Evolutionary conservation across 345 rosid species (phyloP).

Genomic region (Lagerstroemia speciosa): DNA sequence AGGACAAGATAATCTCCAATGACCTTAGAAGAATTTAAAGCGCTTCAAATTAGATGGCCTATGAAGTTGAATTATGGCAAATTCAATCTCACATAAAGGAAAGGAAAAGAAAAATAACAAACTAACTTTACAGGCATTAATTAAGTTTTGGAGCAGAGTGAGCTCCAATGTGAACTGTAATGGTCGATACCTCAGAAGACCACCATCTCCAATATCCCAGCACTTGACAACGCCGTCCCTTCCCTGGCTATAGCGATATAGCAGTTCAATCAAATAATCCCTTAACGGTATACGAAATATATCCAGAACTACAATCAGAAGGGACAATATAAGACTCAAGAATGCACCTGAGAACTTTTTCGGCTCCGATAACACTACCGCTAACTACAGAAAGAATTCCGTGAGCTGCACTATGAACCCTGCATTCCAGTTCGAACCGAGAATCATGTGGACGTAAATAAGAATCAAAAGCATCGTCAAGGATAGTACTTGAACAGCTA

Average conservation of each 20-base stretch:
- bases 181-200: conserved; percentile 52
- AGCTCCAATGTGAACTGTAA: not conserved
- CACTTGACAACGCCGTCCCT: conserved; percentile 91
- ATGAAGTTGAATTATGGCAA: not conserved
- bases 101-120: not conserved
- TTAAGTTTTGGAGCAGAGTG: not conserved
- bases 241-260: conserved; percentile 57
- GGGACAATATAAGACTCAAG: not conserved
- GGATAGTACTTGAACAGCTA: not conserved
- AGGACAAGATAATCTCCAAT: not conserved
- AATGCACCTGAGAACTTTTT: conserved; percentile 69
- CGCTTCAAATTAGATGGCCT: not conserved
- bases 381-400: conserved; percentile 66
- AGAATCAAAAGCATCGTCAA: not conserved
- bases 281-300: not conserved
- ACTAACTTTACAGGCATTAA: not conserved
- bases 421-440: conserved; percentile 13
- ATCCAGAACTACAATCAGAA: not conserved
- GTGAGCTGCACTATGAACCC: conserved; percentile 83
- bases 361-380: conserved; percentile 47
- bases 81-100: not conserved
- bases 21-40: not conserved
- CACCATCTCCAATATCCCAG: conserved; percentile 83
- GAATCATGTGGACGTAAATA: not conserved
- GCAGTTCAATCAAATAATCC: not conserved